Conservation (phyloP, 192 early-diverging fungal genomes). For the Globomyces pollinis-pini region DNA sequence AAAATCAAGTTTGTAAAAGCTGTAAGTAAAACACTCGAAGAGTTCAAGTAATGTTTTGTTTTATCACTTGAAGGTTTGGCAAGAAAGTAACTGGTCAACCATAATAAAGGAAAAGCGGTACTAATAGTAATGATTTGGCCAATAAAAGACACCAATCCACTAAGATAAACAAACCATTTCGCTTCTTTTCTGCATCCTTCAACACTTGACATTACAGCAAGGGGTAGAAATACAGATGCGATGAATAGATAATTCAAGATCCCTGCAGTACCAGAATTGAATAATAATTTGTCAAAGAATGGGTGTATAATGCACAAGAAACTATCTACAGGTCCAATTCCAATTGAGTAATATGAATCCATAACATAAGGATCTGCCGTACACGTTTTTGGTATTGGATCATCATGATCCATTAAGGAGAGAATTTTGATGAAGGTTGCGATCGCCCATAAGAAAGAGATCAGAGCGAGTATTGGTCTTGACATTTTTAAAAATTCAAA, state of each 20-base stretch:
- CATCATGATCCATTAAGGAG: too few relatives aligned
- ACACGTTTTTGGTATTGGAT: too few relatives aligned
- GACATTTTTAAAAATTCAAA: too few relatives aligned
- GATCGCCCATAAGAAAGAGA: too few relatives aligned
- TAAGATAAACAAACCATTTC: background rate
- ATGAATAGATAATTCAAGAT: background rate
- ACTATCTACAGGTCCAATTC: background rate
- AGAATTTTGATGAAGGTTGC: too few relatives aligned
- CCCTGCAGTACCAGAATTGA: background rate
- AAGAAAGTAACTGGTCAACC: background rate
- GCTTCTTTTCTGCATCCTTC: background rate
- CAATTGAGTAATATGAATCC: background rate
- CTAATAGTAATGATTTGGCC: background rate
- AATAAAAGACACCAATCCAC: background rate
- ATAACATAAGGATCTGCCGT: background rate
- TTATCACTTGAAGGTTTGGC: background rate
- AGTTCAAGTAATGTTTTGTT: background rate
- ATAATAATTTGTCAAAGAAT: conserved; percentile 1
- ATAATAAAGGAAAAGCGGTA: background rate
- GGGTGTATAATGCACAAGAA: background rate
- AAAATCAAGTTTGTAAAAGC: background rate
- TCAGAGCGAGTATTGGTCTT: too few relatives aligned
- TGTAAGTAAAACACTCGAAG: background rate
- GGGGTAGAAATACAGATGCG: background rate
- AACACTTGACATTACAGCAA: background rate